Evolutionary conservation across 2,329 filamentous ascomycete genomes (phyloP), one percentile per base, ranked within the genome.

Genomic region (Pseudogymnoascus sp.): DNA sequence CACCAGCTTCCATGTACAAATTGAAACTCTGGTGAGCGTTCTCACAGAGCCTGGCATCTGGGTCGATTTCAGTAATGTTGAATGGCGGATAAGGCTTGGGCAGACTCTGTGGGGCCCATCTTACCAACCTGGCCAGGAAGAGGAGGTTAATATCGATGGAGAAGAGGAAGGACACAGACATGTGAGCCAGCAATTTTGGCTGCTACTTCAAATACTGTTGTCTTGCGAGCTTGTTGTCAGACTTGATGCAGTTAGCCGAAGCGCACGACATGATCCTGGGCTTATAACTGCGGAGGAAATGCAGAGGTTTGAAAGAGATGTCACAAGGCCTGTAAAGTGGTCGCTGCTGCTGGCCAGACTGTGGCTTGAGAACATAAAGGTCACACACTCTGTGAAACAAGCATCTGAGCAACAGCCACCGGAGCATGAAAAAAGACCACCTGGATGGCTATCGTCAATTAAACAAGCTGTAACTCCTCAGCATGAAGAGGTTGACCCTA

Each of bases 41-140:
- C 77, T 91, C 47, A 82, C 81, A 0, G 75, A 82, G 6, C 79
- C 84, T 60, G 86, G 87, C 61, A 81, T 89, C 50, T 91, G 88
- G 88, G 80, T 88, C 59, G 87, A 91, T 71, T 88, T 91, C 65
- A 87, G 86, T 18, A 79, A 85, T 32, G 84, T 90, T 6, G 87
- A 90, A 69, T 90, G 87, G 87, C 81, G 88, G 37, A 87, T 91
- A 62, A 79, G 86, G 11, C 76, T 91, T 1, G 88, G 88, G 6
- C 87, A 90, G 72, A 79, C 90, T 41, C 73, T 91, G 2, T 91
- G 87, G 87, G 85, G 81, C 14, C 74, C 77, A 14, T 73, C 76
- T 5, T 70, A 77, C 25, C 79, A 81, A 16, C 25, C 39, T 41
- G 81, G 82, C 64, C 76, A 79, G 54, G 77, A 78, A 43, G 82